Evolutionary conservation across 2,329 filamentous ascomycete genomes (phyloP), one percentile per base, ranked within the genome.

Genomic region (Stachybotrys elegans): DNA sequence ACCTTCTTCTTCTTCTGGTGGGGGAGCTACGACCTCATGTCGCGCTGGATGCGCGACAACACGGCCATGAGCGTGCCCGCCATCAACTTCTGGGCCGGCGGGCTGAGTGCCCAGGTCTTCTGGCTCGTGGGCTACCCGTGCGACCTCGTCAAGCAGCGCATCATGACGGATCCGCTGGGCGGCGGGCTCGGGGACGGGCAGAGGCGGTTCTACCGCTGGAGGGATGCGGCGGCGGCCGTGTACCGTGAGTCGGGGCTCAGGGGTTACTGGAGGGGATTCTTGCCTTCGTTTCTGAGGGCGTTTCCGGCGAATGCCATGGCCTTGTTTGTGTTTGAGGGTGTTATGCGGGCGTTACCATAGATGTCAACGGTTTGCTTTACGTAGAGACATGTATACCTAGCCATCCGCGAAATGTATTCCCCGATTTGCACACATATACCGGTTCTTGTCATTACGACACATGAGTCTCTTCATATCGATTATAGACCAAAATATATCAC

Each of bases 1-100:
- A 81, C 83, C 13, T 95, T 92, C 70, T 98, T 98, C 75, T 96
- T 95, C 76, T 93, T 85, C 71, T 97, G 91, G 91, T 98, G 93
- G 93, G 83, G 84, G n/a, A 86, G 83, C 48, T 98, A 98, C 70
- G 92, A 96, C 57, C 55, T 95, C 22, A 77, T 97, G 54, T 87
- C 88, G 5, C 75, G 80, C 19, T 68, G 75, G 47, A 71, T 97
- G 59, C 72, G 78, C 43, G 66, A 78, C 16, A 72, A 81, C 55
- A 95, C 91, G 3, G 66, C 55, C 12, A 69, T 96, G 43, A 86
- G 86, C 43, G 80, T 81, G 0, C 89, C 93, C 0, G 83, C 83
- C 1, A 76, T 97, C 58, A 97, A 97, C 62, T 98, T 98, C 71
- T 97, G 92, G 92, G 92, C 93, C 0, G 93, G 93, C 4, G 93